Percentiles rank a stretch among this genome's conserved stretches.
Conservation (phyloP, 2,329 filamentous ascomycete genomes). For the Fusarium humuli region DNA sequence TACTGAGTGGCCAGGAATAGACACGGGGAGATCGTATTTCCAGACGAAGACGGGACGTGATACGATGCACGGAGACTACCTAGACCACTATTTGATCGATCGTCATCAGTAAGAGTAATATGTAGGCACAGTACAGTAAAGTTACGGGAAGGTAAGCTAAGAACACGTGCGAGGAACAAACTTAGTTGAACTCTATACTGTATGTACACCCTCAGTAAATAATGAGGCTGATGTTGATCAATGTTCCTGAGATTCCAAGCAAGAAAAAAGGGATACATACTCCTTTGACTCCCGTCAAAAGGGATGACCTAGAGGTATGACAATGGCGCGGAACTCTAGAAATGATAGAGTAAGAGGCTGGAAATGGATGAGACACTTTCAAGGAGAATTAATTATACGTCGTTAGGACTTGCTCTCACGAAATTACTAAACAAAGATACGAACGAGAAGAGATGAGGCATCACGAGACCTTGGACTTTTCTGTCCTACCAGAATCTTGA, state of each 20-base stretch:
- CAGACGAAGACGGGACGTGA: conserved; percentile 14
- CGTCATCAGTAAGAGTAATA: not conserved
- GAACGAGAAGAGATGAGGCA: conserved; percentile 18
- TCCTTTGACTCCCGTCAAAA: conserved; percentile 18
- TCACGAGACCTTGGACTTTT: conserved; percentile 12
- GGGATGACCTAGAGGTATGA: conserved; percentile 34
- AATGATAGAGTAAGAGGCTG: conserved; percentile 38
- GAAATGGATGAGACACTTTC: conserved; percentile 27
- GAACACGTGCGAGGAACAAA: conserved; percentile 29
- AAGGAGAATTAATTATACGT: conserved; percentile 17
- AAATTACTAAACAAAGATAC: conserved; percentile 26
- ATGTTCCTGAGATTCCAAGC: conserved; percentile 17
- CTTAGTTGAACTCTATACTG: not conserved
- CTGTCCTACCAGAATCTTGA: conserved; percentile 23
- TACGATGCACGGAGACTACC: conserved; percentile 17
- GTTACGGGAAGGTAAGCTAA: not conserved
- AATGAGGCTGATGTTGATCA: conserved; percentile 15
- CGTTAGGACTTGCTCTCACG: conserved; percentile 3
- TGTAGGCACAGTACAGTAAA: not conserved
- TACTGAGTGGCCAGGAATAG: conserved; percentile 30
- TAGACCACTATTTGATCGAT: conserved; percentile 7
- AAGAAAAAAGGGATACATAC: conserved; percentile 30
- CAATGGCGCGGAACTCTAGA: conserved; percentile 30
- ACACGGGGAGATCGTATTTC: conserved; percentile 22
- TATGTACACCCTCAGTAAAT: not conserved